Percentiles rank a stretch among this genome's conserved stretches.
These are phyloP conservation scores for Lasiosphaeriaceae sp. DNA, from an alignment of 495 filamentous ascomycete genomes.

Conservation along the genomic window DNA sequence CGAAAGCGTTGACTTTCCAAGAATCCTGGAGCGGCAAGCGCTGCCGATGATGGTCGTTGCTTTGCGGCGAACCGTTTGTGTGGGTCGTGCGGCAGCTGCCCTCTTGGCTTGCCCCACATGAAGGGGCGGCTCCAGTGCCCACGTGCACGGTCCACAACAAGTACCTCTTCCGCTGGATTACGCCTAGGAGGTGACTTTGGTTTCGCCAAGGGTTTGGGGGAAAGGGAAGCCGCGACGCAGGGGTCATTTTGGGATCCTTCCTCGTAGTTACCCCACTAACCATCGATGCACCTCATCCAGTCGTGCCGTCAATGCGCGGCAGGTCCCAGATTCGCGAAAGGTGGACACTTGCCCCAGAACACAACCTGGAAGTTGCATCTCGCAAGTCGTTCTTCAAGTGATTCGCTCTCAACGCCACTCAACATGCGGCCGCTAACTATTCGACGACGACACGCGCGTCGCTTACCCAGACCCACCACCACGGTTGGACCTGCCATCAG, in stretches of 20 bases:
- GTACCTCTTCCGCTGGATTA: background rate
- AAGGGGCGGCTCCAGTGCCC: background rate
- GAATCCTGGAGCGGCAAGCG: background rate
- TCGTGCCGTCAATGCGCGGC: slow-evolving; percentile 17
- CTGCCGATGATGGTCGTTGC: background rate
- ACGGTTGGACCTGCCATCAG: no score
- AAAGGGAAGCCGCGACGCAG: background rate
- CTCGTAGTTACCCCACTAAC: slow-evolving; percentile 7
- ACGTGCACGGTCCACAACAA: no score
- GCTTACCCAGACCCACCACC: background rate
- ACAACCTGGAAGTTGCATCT: slow-evolving; percentile 11
- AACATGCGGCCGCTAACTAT: slow-evolving; percentile 9
- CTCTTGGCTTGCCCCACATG: background rate
- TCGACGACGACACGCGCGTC: background rate
- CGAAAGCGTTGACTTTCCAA: background rate
- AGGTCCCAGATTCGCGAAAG: slow-evolving; percentile 26
- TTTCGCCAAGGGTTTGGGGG: slow-evolving; percentile 5
- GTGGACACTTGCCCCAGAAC: background rate
- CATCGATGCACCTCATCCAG: slow-evolving; percentile 22
- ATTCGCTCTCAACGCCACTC: slow-evolving; percentile 19
- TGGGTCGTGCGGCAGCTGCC: background rate
- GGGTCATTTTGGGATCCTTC: background rate
- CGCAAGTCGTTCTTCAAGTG: slow-evolving; percentile 13
- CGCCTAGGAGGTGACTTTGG: background rate
- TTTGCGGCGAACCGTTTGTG: slow-evolving; percentile 2